phyloP scores from a whole-genome alignment of 371 early-diverging fungal genomes.

The Apophysomyces sp. region DNA sequence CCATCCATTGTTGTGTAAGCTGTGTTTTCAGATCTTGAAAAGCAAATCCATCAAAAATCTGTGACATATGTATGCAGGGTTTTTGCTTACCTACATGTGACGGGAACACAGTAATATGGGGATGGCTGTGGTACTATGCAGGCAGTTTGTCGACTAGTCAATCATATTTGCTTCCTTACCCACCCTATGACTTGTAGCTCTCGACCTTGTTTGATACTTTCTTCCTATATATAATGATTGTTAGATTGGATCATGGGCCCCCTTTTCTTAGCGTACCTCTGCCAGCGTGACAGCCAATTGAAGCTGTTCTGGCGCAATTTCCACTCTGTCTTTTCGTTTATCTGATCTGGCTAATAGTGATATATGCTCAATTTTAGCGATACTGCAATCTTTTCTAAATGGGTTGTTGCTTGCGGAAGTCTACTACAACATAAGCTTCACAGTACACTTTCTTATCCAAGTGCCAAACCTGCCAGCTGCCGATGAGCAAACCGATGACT shows the following conservation, averaged over 20 bases:
- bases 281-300: constrained; percentile 68
- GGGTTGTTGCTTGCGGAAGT: constrained; percentile 25
- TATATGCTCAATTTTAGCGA: constrained; percentile 55
- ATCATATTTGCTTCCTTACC: constrained; percentile 37
- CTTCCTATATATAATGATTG: constrained; percentile 30
- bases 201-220: constrained; percentile 39
- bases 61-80: background rate
- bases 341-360: constrained; percentile 68
- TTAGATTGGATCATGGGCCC: background rate
- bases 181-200: constrained; percentile 67
- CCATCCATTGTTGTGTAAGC: constrained; percentile 65
- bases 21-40: constrained; percentile 65
- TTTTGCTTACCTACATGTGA: constrained; percentile 60
- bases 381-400: constrained; percentile 19
- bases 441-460: background rate
- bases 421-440: constrained; percentile 12
- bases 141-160: background rate
- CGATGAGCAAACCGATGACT: constrained; percentile 72
- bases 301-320: constrained; percentile 62
- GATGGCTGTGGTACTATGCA: constrained; percentile 63
- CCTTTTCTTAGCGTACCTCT: constrained; percentile 35
- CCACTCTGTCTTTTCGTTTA: constrained; percentile 76
- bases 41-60: background rate
- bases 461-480: constrained; percentile 55
- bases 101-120: constrained; percentile 77